Evolutionary conservation across 768 basidiomycete species (phyloP).

Genomic region (Boletus reticuloceps): DNA sequence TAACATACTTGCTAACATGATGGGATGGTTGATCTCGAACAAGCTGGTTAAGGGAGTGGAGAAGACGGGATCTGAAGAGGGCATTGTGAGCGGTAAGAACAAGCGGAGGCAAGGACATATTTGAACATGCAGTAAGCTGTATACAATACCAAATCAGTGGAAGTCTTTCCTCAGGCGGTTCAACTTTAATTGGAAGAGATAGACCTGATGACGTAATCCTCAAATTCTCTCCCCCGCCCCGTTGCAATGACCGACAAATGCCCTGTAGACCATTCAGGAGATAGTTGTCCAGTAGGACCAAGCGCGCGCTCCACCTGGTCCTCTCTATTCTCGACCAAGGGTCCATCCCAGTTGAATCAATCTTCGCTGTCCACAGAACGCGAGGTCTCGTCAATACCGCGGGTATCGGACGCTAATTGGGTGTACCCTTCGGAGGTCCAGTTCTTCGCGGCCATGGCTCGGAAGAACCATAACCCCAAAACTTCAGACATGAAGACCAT

Average conservation of each 20-base stretch:
- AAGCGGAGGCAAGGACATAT: too few relatives aligned
- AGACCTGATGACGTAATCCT: conserved; percentile 15
- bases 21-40: too few relatives aligned
- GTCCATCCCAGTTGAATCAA: background rate
- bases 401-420: conserved; percentile 73
- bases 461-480: conserved; percentile 89
- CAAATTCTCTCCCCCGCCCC: background rate
- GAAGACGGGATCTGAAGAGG: too few relatives aligned
- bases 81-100: too few relatives aligned
- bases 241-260: conserved; percentile 37
- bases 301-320: conserved; percentile 45
- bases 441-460: conserved; percentile 95
- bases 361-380: conserved; percentile 64
- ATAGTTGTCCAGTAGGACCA: conserved; percentile 69
- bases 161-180: too few relatives aligned
- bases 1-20: too few relatives aligned
- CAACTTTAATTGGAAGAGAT: too few relatives aligned
- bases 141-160: too few relatives aligned
- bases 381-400: conserved; percentile 87
- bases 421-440: conserved; percentile 98
- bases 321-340: conserved; percentile 21
- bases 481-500: conserved; percentile 91
- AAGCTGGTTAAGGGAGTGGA: too few relatives aligned
- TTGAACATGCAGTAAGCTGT: too few relatives aligned
- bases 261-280: conserved; percentile 46